Base-by-base conservation (phyloP, 2,329 filamentous ascomycete genomes). In the Pseudogymnoascus sp. region DNA sequence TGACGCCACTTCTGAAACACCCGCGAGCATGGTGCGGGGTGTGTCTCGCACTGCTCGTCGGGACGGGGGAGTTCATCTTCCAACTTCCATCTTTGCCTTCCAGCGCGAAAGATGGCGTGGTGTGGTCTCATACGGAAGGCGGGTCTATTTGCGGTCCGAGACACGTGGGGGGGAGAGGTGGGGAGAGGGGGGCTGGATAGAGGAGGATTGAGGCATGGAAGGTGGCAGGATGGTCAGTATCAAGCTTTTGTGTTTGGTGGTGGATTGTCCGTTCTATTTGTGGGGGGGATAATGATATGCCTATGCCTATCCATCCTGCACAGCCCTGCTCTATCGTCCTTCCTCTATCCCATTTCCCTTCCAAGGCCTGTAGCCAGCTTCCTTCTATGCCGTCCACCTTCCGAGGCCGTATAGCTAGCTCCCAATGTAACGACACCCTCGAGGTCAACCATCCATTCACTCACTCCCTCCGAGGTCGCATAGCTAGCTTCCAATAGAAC, bases 1-100 rank as follows among this genome's bases (percentile, higher is more conserved):
- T 54, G 47, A 33, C 47, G 47, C 47, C 47, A 54, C 28, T 54
- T 54, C 47, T 54, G 47, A 54, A 54, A 54, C 47, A 54, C 25
- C 12, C 28, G 47, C n/a, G 33, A 9, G 47, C 47, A 54, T 54
- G 47, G 28, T 54, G 25, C 47, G 47, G 47, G 47, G 47, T 41
- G 37, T 47, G 43, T 54, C 47, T 54, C 47, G 47, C n/a, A 33
- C 4, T 5, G 22, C 22, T 4, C 22, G 22, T 25, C 22, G 22
- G 22, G 47, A 4, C 25, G 2, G 5, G 20, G 16, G 2, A 8
- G 37, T 33, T 6, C 30, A 33, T 6, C 30, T 33, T 33, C 30
- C 9, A 33, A 2, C 30, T 33, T 9, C 30, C 30, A 33, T 33
- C 30, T 33, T 25, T 25, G 4, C 22, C 41, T 47, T 47, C 12